Conservation (phyloP, 2,329 filamentous ascomycete genomes). For the Calonectria fujianensis region DNA sequence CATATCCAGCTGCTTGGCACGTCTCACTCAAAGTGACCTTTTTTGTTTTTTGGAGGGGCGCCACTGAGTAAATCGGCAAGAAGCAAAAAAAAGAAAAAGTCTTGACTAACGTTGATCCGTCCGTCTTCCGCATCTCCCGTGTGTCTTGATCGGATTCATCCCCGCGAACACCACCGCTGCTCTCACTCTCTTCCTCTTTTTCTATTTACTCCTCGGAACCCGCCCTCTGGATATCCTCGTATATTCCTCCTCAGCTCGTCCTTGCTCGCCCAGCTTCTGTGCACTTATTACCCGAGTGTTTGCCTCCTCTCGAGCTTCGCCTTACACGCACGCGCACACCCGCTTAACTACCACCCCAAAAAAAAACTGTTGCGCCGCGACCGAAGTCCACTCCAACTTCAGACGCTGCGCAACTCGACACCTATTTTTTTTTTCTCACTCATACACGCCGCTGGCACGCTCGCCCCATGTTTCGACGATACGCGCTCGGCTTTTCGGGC, state of each 20-base stretch:
- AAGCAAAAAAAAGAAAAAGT: constrained; percentile 24
- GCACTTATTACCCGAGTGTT: constrained; percentile 11
- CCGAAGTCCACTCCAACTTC: constrained; percentile 34
- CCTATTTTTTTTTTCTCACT: constrained; percentile 23
- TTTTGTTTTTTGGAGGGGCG: constrained; percentile 21
- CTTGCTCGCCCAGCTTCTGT: constrained; percentile 23
- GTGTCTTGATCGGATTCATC: constrained; percentile 33
- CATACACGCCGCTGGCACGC: constrained; percentile 45
- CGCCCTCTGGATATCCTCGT: constrained; percentile 12
- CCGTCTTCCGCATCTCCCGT: constrained; percentile 29
- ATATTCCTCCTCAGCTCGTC: constrained; percentile 1
- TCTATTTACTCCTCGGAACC: background rate
- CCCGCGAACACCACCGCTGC: constrained; percentile 20
- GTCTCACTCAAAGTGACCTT: constrained; percentile 27
- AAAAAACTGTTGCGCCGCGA: constrained; percentile 28
- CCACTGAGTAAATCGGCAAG: constrained; percentile 38
- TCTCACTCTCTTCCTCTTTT: background rate
- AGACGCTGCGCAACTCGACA: constrained; percentile 29
- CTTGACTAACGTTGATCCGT: constrained; percentile 37
- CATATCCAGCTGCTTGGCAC: constrained; percentile 17
- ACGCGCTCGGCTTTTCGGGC: constrained; percentile 73
- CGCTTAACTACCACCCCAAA: background rate
- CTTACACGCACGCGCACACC: background rate
- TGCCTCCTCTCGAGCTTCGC: background rate
- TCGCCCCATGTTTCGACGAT: constrained; percentile 67